Evolutionary conservation across 352 stramenopile species (phyloP).

Genomic region (Phytopythium helicoides): DNA sequence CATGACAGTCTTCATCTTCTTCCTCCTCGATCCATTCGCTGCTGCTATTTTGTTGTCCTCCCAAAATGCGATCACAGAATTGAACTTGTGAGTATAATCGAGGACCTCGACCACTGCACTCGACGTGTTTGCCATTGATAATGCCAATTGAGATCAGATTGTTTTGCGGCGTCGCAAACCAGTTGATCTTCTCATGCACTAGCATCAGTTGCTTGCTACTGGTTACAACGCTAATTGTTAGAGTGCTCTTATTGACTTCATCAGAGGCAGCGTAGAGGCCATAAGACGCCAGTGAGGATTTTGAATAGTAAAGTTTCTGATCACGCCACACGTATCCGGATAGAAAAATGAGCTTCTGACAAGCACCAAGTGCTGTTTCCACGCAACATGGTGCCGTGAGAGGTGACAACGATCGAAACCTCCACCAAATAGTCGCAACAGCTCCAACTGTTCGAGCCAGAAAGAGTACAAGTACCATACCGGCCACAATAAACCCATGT

Average conservation of each 20-base stretch:
- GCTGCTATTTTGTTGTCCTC: too few relatives aligned
- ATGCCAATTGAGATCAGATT: not conserved
- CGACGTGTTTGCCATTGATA: not conserved
- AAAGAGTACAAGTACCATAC: not conserved
- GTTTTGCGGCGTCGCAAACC: not conserved
- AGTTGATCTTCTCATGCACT: slow-evolving; percentile 1
- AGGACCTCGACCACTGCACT: not conserved
- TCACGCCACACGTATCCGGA: slow-evolving; percentile 14
- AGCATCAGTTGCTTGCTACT: not conserved
- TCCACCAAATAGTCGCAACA: slow-evolving; percentile 8
- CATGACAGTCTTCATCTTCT: too few relatives aligned
- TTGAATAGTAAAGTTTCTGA: slow-evolving; percentile 1
- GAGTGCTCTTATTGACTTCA: not conserved
- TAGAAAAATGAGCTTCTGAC: slow-evolving; percentile 14
- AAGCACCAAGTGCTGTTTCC: slow-evolving; percentile 13
- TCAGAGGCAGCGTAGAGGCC: not conserved
- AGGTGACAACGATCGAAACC: slow-evolving; percentile 2
- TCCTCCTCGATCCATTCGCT: too few relatives aligned
- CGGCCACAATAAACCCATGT: slow-evolving; percentile 10
- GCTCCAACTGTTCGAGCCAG: slow-evolving; percentile 7
- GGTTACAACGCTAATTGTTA: too few relatives aligned
- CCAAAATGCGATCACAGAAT: too few relatives aligned
- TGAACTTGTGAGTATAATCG: too few relatives aligned
- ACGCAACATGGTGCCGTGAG: slow-evolving; percentile 19
- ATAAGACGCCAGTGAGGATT: not conserved